A percentile compares a stretch with the other conserved stretches of the same genome.
phyloP scores from a whole-genome alignment of 2,329 filamentous ascomycete genomes.

The Epichloe uncinata region DNA sequence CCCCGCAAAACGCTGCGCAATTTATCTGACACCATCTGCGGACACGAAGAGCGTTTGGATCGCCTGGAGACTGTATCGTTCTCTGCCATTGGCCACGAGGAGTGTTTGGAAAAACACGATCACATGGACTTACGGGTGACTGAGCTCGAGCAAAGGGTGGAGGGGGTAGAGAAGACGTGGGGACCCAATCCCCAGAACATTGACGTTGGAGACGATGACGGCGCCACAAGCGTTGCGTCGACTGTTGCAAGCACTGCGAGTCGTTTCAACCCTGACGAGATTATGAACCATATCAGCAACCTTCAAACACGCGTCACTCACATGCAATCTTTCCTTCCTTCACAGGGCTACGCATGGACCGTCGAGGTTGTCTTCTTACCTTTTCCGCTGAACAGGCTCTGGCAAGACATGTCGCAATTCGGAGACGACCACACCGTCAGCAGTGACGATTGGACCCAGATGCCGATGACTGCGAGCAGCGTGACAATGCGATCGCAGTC shows the following conservation, averaged over 20 bases:
- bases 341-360: slow-evolving; percentile 52
- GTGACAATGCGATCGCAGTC: slow-evolving; percentile 33
- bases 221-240: slow-evolving; percentile 33
- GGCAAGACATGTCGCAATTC: slow-evolving; percentile 38
- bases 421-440: slow-evolving; percentile 21
- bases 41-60: slow-evolving; percentile 53
- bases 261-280: slow-evolving; percentile 27
- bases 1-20: slow-evolving; percentile 28
- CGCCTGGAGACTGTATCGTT: slow-evolving; percentile 59
- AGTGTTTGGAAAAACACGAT: slow-evolving; percentile 55
- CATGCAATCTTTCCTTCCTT: slow-evolving; percentile 50
- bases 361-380: slow-evolving; percentile 66
- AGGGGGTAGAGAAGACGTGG: slow-evolving; percentile 48
- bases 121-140: slow-evolving; percentile 51
- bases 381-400: slow-evolving; percentile 46
- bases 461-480: slow-evolving; percentile 34
- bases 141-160: slow-evolving; percentile 52
- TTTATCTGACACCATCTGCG: slow-evolving; percentile 39
- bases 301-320: slow-evolving; percentile 38
- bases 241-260: slow-evolving; percentile 29
- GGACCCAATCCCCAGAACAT: slow-evolving; percentile 26
- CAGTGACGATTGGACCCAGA: slow-evolving; percentile 42
- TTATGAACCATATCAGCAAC: slow-evolving; percentile 36
- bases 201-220: slow-evolving; percentile 25
- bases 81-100: slow-evolving; percentile 49